Conservation (phyloP, 768 basidiomycete genomes). For the Rickenella mellea region DNA sequence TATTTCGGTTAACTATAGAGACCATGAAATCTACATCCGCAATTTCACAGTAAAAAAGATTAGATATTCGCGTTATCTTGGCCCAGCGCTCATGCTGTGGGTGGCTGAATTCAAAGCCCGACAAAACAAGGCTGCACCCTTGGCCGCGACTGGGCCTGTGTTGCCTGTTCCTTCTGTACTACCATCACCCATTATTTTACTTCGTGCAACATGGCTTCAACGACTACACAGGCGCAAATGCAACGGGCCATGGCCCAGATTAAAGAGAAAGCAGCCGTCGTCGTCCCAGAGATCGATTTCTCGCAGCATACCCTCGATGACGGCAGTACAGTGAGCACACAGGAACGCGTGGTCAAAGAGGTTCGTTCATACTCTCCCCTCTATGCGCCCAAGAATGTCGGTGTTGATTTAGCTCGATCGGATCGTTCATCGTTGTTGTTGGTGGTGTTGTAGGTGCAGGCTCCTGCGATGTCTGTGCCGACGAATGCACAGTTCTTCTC, state of each 20-base stretch:
- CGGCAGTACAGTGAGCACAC: conserved; percentile 83
- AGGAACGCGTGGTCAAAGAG: conserved; percentile 94
- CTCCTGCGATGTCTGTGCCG: conserved; percentile 88
- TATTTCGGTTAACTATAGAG: conserved; percentile 56
- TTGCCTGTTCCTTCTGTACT: too few species aligned
- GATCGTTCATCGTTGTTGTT: conserved; percentile 2
- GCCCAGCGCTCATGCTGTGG: background rate
- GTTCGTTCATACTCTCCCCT: conserved; percentile 33
- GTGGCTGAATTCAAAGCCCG: background rate
- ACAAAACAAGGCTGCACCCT: too few species aligned
- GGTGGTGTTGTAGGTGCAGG: conserved; percentile 67
- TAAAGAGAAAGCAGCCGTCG: conserved; percentile 30
- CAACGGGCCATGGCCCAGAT: background rate
- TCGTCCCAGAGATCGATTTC: conserved; percentile 68
- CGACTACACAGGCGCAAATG: background rate
- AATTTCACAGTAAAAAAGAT: too few species aligned
- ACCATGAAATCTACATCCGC: background rate
- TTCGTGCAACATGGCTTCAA: background rate
- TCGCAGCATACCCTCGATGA: conserved; percentile 91
- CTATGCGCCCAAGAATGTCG: background rate
- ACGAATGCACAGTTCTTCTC: conserved; percentile 94
- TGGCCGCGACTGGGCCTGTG: too few species aligned
- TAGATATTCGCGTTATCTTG: background rate
- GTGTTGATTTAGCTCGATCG: too few species aligned
- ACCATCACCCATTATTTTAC: too few species aligned